Evolutionary conservation across 2,329 filamentous ascomycete genomes (phyloP), one percentile per base, ranked within the genome.

Genomic region (Berkeleyomyces rouxiae): DNA sequence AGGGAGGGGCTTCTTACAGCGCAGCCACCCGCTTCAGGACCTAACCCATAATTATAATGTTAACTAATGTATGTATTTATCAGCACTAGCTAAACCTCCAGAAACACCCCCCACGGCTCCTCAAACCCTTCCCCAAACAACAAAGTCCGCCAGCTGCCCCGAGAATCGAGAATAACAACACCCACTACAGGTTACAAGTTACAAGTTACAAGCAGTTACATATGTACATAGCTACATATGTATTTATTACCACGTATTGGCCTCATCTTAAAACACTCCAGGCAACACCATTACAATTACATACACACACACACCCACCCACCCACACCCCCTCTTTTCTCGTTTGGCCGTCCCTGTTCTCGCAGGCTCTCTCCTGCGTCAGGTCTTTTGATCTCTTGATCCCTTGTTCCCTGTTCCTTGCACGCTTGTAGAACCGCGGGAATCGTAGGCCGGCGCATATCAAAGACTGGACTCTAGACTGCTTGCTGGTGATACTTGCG

Each of bases 391-490:
- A 7, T 23, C 37, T 47, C 16, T 10, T 47, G n/a, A 4, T 33
- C 10, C 36, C 46, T 59, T 16, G 11, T 59, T 31, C 16, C 37
- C 42, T 16, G 23, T 63, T 16, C 57, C 62, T 43, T 43, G 57
- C 40, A 39, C 37, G 37, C 13, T 13, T 37, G 40, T 60, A 40
- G 46, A 55, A 33, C 58, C 61, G 61, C 43, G 59, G 61, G 51
- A 62, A 58, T 44, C n/a, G 42, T 53, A 58, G 42, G 31, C 42
- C 49, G 23, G 33, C 59, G 59, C 59, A 61, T 61, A 59, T n/a
- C 37, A 9, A 23, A 7, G 31, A 11, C 16, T 11, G 37, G 13
- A 23, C 23, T 23, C 23, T 2, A 23, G 23, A 23, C 23, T 23
- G 23, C 23, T 23, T 23, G 23, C 23, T 23, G 23, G 23, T 23